Percentiles rank a stretch among this genome's conserved stretches.
phyloP scores from a whole-genome alignment of 805 yeast species.

The Lachancea dasiensis region DNA sequence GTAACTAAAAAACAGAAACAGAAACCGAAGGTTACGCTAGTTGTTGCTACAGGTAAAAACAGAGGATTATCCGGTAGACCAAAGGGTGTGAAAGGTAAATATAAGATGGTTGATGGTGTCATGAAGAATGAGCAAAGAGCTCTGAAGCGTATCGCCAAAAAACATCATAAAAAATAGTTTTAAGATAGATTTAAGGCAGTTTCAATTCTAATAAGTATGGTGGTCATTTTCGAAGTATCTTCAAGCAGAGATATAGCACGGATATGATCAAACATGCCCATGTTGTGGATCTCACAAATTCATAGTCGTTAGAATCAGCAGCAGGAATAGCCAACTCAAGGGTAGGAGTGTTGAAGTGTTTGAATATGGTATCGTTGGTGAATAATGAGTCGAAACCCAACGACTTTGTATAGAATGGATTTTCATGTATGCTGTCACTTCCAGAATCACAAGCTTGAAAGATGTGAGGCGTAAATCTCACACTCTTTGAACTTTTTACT shows the following conservation, averaged over 20 bases:
- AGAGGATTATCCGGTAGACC: slow-evolving; percentile 92
- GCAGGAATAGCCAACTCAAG: slow-evolving; percentile 38
- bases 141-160: slow-evolving; percentile 81
- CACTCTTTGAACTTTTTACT: slow-evolving; percentile 12
- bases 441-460: slow-evolving; percentile 47
- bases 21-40: slow-evolving; percentile 81
- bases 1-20: slow-evolving; percentile 62
- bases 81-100: slow-evolving; percentile 92
- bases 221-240: slow-evolving; percentile 13
- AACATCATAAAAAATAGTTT: slow-evolving; percentile 52
- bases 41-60: slow-evolving; percentile 81
- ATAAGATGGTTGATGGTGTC: slow-evolving; percentile 98
- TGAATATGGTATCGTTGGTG: slow-evolving; percentile 41
- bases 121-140: slow-evolving; percentile 97
- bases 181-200: background rate
- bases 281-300: slow-evolving; percentile 34
- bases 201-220: background rate
- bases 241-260: slow-evolving; percentile 29
- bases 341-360: slow-evolving; percentile 25
- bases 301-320: slow-evolving; percentile 31
- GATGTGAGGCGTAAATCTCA: slow-evolving; percentile 36
- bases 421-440: slow-evolving; percentile 20
- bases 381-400: slow-evolving; percentile 44
- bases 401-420: slow-evolving; percentile 36
- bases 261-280: slow-evolving; percentile 33